Evolutionary conservation across 2,329 filamentous ascomycete species (phyloP).

Genomic region (Pseudogymnoascus sp.): DNA sequence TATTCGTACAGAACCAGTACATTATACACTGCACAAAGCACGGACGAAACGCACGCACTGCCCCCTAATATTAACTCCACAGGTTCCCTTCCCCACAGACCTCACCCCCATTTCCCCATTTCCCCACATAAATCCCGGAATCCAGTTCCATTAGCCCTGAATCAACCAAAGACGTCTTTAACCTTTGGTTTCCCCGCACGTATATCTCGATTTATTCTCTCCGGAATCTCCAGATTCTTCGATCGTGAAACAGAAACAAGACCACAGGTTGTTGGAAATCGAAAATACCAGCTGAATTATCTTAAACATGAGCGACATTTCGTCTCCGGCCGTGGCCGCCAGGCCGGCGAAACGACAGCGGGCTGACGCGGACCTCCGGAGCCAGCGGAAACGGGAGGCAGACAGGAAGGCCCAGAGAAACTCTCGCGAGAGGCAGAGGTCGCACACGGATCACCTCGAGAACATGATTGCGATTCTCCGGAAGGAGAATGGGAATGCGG

Average conservation of each 20-base stretch:
- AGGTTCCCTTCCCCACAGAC: background rate
- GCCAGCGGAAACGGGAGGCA: conserved; percentile 16
- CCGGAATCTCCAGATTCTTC: background rate
- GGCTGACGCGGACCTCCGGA: background rate
- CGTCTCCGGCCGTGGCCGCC: conserved; percentile 29
- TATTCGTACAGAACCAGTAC: background rate
- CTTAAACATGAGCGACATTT: background rate
- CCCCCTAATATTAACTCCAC: background rate
- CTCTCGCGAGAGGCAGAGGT: conserved; percentile 17
- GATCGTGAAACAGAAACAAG: background rate
- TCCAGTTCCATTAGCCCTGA: background rate
- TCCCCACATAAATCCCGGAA: background rate
- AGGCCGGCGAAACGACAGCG: background rate
- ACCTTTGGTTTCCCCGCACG: background rate
- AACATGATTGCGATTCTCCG: conserved; percentile 16
- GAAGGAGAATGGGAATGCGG: conserved; percentile 15
- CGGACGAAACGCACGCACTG: background rate
- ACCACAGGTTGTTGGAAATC: background rate
- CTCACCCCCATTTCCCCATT: conserved; percentile 1
- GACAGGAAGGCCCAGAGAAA: conserved; percentile 19
- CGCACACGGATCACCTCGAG: conserved; percentile 18
- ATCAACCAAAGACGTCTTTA: background rate
- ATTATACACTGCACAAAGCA: background rate
- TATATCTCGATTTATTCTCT: background rate
- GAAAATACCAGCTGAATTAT: background rate